Percentiles rank a stretch among this genome's conserved stretches.
These are phyloP conservation scores for Rehmannia glutinosa DNA, from an alignment of 257 asterid species.

Conservation along the genomic window DNA sequence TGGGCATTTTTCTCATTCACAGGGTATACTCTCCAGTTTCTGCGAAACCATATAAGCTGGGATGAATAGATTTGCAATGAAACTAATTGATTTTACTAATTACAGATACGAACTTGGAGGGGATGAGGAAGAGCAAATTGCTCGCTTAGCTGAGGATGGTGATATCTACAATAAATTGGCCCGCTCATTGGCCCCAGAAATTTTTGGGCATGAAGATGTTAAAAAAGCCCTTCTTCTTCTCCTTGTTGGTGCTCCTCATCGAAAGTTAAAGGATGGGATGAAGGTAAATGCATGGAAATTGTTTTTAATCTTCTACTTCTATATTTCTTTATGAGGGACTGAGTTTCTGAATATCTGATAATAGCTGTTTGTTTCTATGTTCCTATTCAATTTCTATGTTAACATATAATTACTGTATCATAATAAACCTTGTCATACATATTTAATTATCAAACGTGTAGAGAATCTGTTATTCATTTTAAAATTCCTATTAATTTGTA, in stretches of 20 bases:
- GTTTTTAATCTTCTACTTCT: neutral
- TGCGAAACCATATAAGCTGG: neutral
- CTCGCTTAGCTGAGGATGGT: slow-evolving; percentile 83
- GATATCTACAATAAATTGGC: slow-evolving; percentile 73
- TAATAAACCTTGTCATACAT: neutral
- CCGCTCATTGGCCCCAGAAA: slow-evolving; percentile 78
- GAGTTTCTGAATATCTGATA: too few relatives aligned
- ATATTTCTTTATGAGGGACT: neutral
- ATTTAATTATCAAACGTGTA: neutral
- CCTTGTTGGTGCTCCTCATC: slow-evolving; percentile 86
- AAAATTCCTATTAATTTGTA: neutral
- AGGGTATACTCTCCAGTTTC: neutral
- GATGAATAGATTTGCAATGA: neutral
- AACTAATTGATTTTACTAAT: slow-evolving; percentile 4
- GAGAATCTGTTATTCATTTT: neutral
- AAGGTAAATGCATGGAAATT: slow-evolving; percentile 41
- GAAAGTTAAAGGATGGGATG: slow-evolving; percentile 80
- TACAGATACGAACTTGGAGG: slow-evolving; percentile 55
- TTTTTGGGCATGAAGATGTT: slow-evolving; percentile 80
- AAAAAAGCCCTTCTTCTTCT: slow-evolving; percentile 87
- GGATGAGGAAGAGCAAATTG: slow-evolving; percentile 71
- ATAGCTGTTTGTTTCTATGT: neutral
- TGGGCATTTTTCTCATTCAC: neutral
- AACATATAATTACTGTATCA: neutral
- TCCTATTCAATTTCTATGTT: neutral